Evolutionary conservation across 768 basidiomycete genomes (phyloP), one percentile per base, ranked within the genome.

Genomic region (Serpula lacrymans): DNA sequence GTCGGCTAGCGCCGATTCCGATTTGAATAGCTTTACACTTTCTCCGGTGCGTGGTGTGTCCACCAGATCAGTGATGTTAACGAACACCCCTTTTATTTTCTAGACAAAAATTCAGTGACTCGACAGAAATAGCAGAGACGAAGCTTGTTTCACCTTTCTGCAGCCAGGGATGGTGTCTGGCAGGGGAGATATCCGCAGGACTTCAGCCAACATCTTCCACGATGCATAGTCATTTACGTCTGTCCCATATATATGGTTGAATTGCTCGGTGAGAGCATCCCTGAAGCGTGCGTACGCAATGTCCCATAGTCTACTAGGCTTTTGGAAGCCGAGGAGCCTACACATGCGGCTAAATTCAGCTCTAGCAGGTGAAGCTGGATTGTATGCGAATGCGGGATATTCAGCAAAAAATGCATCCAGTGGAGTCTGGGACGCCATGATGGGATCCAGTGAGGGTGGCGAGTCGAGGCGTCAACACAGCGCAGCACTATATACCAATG

Each of bases 51-150:
- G 37, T 2, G 23, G 41, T 0, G 49, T 39, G 14, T 61, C 44
- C 14, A 64, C 31, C 27, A 68, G 51, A 33, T 66, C 59, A 17
- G 60, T 48, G 3, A 65, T 48, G 30, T 68, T 63, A 32, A 68
- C 54, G 10, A 58, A 52, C 1, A 50, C 50, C 7, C 48, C 49
- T 41, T 48, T 45, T 2, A 61, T 42, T 7, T 39, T 27, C 63
- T 63, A 5, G 13, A 33, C 6, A n/a, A 13, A 9, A n/a, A n/a
- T n/a, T n/a, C n/a, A n/a, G n/a, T n/a, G n/a, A n/a, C n/a, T 28
- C 26, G 26, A 21, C 24, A 44, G 14, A 12, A 23, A 6, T 26
- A 32, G 7, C 11, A 22, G 7, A 24, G 7, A 29, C 26, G 4
- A 18, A 38, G 24, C 46, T 12, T 45, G 7, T 33, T 29, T 33